phyloP scores from a whole-genome alignment of 495 filamentous ascomycete species.

The Penicillium lividum region DNA sequence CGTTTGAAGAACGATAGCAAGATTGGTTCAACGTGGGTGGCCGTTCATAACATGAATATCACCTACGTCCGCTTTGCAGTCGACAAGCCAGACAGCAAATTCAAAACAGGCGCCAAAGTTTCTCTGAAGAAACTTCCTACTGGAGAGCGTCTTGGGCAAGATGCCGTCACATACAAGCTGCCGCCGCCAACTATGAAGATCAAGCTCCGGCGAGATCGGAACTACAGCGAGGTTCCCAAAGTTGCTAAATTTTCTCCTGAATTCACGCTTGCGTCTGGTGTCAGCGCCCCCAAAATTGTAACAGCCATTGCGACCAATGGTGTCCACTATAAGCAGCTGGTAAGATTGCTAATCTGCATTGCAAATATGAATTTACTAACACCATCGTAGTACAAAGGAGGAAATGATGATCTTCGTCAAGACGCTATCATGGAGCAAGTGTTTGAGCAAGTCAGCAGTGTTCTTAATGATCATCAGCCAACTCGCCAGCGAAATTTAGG shows the following conservation, averaged over 20 bases:
- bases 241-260: constrained; percentile 66
- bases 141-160: constrained; percentile 57
- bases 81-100: constrained; percentile 57
- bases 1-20: constrained; percentile 54
- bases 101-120: constrained; percentile 68
- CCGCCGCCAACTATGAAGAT: constrained; percentile 91
- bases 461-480: constrained; percentile 78
- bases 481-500: constrained; percentile 86
- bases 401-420: constrained; percentile 94
- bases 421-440: constrained; percentile 99
- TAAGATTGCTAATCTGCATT: constrained; percentile 33
- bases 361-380: neutral
- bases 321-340: constrained; percentile 77
- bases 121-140: constrained; percentile 58
- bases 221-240: constrained; percentile 75
- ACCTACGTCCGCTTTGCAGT: constrained; percentile 72
- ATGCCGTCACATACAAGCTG: constrained; percentile 58
- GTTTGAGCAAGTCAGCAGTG: constrained; percentile 89
- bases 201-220: constrained; percentile 64
- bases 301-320: constrained; percentile 77
- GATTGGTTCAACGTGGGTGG: constrained; percentile 56
- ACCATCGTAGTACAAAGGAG: constrained; percentile 72
- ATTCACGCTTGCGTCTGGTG: constrained; percentile 83
- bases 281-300: constrained; percentile 90
- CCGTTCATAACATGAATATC: constrained; percentile 70